Evolutionary conservation across 1,284 basidiomycete genomes (phyloP), one percentile per base, ranked within the genome.

Genomic region (Marasmius fiardii): DNA sequence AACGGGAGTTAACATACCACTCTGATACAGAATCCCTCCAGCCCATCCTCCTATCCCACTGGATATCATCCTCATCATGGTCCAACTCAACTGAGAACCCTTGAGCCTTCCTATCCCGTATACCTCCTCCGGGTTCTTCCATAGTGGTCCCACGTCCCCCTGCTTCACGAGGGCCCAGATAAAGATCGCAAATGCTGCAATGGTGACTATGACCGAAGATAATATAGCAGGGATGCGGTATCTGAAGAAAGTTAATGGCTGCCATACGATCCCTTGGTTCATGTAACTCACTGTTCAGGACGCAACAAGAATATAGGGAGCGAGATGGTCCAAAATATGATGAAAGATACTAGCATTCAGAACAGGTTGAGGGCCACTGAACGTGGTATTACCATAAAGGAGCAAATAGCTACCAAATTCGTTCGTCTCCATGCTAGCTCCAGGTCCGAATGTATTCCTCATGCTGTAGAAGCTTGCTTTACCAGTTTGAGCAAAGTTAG

Each of bases 161-260:
- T 71, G 65, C 59, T 71, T 72, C 2, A 52, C 64, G 3, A 72
- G 47, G 21, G 68, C 68, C 70, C 70, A 72, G 26, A 71, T 68
- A 56, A 72, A 71, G 28, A 70, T 62, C 2, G 63, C 51, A 47
- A 71, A 61, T 1, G 68, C 67, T 1, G 69, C 63, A 23, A 68
- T 62, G 10, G 64, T 67, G 21, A 69, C 69, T 6, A 66, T 43
- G 4, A 65, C 56, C 3, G 69, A 70, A 4, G 69, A 67, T 1
- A 64, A 20, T 8, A 67, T 61, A 2, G 65, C 65, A 1, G 67
- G 68, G 8, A 67, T 56, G 21, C 67, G 65, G 52, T 70, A 69
- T n/a, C 67, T 69, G 49, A 14, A 12, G 26, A 16, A 43, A 5
- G 43, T 16, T 18, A n/a, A 21, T 41, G 48, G 10, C 43, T 41